Percentiles rank a stretch among this genome's conserved stretches.
Evolutionary conservation across 169 alveolate species (phyloP).

Genomic region (Eimeria necatrix): DNA sequence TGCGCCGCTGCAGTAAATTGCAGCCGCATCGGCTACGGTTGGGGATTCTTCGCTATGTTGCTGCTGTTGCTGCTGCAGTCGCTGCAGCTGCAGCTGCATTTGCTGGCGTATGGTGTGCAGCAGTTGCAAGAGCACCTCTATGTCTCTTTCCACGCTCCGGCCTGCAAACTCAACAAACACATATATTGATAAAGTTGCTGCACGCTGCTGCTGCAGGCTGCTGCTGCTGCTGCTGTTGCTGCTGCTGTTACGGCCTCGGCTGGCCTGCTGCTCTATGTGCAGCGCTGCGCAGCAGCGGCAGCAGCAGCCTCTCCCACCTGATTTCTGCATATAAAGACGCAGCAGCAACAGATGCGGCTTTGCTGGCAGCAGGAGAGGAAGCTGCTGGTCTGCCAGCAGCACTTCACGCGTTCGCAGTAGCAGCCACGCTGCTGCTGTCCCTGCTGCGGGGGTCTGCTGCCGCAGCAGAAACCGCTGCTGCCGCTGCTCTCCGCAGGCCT

Average conservation of each 20-base stretch:
- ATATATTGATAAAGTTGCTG: background rate
- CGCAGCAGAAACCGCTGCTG: background rate
- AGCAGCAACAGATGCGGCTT: constrained; percentile 36
- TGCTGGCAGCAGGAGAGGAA: constrained; percentile 42
- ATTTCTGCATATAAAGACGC: constrained; percentile 7
- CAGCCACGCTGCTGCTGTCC: constrained; percentile 55
- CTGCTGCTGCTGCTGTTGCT: background rate
- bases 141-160: background rate
- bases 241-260: background rate
- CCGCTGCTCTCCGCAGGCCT: background rate
- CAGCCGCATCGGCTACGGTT: background rate
- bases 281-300: background rate
- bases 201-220: background rate
- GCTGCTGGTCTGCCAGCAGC: constrained; percentile 53
- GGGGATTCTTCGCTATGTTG: background rate
- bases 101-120: constrained; percentile 23
- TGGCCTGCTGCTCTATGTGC: background rate
- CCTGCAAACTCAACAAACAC: background rate
- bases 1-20: constrained; percentile 9
- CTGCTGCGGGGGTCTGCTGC: constrained; percentile 34
- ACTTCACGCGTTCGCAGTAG: constrained; percentile 38
- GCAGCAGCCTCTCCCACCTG: constrained; percentile 3
- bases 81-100: constrained; percentile 35
- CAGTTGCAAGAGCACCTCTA: constrained; percentile 46
- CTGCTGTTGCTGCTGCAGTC: constrained; percentile 36